Evolutionary conservation across 2,329 filamentous ascomycete genomes (phyloP).

Genomic region (Cytospora schulzeri): DNA sequence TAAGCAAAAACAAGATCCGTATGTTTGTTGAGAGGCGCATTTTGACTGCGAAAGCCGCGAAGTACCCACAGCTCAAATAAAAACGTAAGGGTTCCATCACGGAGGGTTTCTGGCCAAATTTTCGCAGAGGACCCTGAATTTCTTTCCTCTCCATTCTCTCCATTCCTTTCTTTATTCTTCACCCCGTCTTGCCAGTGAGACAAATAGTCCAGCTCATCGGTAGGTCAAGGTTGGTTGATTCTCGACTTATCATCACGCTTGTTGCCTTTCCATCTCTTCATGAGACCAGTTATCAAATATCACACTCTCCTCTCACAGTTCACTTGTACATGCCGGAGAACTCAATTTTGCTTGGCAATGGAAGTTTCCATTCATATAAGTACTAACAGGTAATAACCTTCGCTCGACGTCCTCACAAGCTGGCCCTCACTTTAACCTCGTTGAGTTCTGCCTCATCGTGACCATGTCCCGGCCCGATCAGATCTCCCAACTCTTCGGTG

Average conservation of each 20-base stretch:
- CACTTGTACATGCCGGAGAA: neutral
- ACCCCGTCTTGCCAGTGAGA: neutral
- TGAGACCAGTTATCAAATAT: neutral
- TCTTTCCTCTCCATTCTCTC: neutral
- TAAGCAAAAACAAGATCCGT: neutral
- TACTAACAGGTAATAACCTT: slow-evolving; percentile 41
- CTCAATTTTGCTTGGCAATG: slow-evolving; percentile 32
- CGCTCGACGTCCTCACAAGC: slow-evolving; percentile 62
- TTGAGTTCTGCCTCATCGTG: slow-evolving; percentile 48
- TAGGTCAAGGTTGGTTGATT: neutral
- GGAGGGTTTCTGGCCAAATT: slow-evolving; percentile 21
- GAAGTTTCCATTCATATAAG: slow-evolving; percentile 36
- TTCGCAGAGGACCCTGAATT: slow-evolving; percentile 6
- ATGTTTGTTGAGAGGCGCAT: slow-evolving; percentile 13
- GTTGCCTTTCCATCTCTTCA: neutral
- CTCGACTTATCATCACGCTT: neutral
- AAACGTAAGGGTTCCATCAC: slow-evolving; percentile 23
- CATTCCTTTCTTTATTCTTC: neutral
- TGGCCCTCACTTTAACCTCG: slow-evolving; percentile 73
- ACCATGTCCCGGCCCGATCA: slow-evolving; percentile 7
- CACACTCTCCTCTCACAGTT: neutral
- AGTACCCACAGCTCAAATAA: slow-evolving; percentile 28
- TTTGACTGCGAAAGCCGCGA: slow-evolving; percentile 4
- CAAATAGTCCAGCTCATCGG: neutral
- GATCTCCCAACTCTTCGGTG: slow-evolving; percentile 67